A percentile compares a stretch with the other conserved stretches of the same genome.
Evolutionary conservation across 2,329 filamentous ascomycete species (phyloP).

Genomic region (Colletotrichum sp.): DNA sequence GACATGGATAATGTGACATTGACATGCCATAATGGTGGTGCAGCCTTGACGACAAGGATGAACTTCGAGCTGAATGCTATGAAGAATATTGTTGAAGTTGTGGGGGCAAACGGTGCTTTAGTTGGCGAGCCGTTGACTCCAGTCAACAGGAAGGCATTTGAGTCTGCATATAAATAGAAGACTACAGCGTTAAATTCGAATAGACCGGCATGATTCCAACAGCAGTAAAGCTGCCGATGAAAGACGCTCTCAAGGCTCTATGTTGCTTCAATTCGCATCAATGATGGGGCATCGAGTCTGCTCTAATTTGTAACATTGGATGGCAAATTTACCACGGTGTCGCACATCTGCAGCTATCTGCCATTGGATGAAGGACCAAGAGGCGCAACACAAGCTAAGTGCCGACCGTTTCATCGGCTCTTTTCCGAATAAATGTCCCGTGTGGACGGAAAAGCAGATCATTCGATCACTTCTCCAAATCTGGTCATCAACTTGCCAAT

Average conservation of each 20-base stretch:
- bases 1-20: constrained; percentile 43
- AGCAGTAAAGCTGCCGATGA: accelerated
- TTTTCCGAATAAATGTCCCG: neutral
- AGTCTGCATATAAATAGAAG: neutral
- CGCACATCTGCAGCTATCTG: neutral
- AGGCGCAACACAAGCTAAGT: neutral
- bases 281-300: accelerated
- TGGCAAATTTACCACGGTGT: no score
- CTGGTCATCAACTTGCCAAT: neutral
- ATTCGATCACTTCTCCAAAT: neutral
- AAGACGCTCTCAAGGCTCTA: accelerated
- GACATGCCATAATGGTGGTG: constrained; percentile 41
- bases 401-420: neutral
- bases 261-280: neutral
- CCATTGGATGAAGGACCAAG: accelerated
- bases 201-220: accelerated
- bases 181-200: neutral
- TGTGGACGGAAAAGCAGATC: neutral
- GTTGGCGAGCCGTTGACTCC: constrained; percentile 23
- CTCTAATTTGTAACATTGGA: neutral
- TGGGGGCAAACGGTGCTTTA: constrained; percentile 24
- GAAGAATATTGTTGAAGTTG: constrained; percentile 36
- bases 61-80: constrained; percentile 43
- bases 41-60: constrained; percentile 40
- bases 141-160: constrained; percentile 17